Evolutionary conservation across 2,329 filamentous ascomycete species (phyloP).

Genomic region (Verticillium klebahnii): DNA sequence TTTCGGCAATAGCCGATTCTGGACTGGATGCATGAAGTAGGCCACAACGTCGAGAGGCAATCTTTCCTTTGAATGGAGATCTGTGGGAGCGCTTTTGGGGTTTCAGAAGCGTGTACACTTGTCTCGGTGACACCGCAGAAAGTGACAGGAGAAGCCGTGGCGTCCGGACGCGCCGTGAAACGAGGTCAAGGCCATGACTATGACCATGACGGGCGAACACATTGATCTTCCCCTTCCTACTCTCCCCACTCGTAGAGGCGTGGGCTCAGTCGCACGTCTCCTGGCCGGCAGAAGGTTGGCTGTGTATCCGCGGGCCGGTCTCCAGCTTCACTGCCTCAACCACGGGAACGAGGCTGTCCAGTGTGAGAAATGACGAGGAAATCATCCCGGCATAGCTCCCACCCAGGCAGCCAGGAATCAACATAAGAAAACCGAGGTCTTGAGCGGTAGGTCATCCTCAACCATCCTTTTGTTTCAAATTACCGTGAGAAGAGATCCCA

Average conservation of each 20-base stretch:
- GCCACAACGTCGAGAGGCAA: slow-evolving; percentile 1
- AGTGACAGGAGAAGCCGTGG: slow-evolving; percentile 24
- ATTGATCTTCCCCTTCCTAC: slow-evolving; percentile 11
- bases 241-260: slow-evolving; percentile 22
- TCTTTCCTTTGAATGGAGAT: background rate
- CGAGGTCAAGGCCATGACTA: background rate
- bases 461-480: too few relatives aligned
- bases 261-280: slow-evolving; percentile 22
- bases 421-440: background rate
- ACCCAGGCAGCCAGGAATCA: background rate
- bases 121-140: slow-evolving; percentile 24
- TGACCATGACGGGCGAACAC: background rate
- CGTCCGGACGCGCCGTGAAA: slow-evolving; percentile 12
- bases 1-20: slow-evolving; percentile 2
- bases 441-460: too few relatives aligned
- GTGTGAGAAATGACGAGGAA: background rate
- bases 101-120: slow-evolving; percentile 26
- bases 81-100: slow-evolving; percentile 14
- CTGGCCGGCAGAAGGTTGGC: slow-evolving; percentile 20
- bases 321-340: slow-evolving; percentile 16
- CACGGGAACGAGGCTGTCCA: background rate
- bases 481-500: too few relatives aligned
- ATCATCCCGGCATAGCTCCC: background rate
- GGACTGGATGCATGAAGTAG: slow-evolving; percentile 1
- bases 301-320: slow-evolving; percentile 5